These are phyloP conservation scores for Penicillium goetzii DNA, from an alignment of 495 filamentous ascomycete genomes.

Conservation along the genomic window DNA sequence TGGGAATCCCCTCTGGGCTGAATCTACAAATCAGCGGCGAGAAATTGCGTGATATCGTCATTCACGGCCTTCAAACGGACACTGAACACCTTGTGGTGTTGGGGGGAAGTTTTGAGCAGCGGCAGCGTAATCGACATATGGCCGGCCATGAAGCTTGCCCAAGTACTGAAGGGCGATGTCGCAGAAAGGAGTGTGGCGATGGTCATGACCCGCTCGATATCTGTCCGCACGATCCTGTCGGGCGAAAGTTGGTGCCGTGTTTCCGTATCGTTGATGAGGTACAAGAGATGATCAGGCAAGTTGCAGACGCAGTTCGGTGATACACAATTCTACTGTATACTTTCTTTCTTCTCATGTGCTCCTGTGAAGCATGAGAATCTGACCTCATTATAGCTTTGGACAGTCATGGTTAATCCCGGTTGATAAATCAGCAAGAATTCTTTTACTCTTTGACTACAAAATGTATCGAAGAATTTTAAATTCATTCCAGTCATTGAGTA, in stretches of 20 bases:
- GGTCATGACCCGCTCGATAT: conserved; percentile 33
- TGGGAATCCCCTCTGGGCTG: conserved; percentile 21
- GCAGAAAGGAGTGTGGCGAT: conserved; percentile 24
- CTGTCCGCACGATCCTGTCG: conserved; percentile 30
- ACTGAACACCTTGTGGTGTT: conserved; percentile 19
- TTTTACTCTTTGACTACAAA: not conserved
- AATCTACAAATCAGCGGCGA: conserved; percentile 27
- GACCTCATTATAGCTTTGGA: not conserved
- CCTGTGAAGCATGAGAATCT: not conserved
- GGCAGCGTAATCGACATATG: conserved; percentile 34
- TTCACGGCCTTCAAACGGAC: conserved; percentile 28
- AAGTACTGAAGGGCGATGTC: conserved; percentile 26
- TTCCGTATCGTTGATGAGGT: conserved; percentile 37
- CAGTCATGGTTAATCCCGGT: not conserved
- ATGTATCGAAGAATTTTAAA: not conserved
- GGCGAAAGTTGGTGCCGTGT: conserved; percentile 29
- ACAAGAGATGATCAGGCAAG: conserved; percentile 28
- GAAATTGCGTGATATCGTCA: conserved; percentile 24
- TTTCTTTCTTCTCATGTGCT: not conserved
- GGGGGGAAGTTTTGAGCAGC: conserved; percentile 26
- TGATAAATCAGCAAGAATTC: not conserved
- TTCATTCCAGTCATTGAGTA: not conserved
- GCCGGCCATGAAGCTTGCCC: conserved; percentile 31
- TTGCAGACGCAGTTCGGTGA: conserved; percentile 26
- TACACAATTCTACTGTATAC: conserved; percentile 3